Base-by-base conservation (phyloP, 331 rosid genomes). In the Acacia concinna region DNA sequence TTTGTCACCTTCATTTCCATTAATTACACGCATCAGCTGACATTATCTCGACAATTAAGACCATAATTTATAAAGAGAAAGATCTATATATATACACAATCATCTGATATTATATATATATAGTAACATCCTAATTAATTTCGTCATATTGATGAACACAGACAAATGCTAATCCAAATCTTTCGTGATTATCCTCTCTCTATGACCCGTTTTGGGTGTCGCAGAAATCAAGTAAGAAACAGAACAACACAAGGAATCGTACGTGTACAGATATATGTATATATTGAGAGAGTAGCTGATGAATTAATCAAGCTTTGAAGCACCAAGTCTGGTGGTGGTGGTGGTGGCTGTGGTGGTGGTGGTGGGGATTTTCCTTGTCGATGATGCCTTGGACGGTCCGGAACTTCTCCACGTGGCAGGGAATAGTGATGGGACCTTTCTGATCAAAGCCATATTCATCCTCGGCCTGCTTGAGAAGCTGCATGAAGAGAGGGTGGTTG, bases 371-470 rank as follows among this genome's bases (percentile, higher is more conserved):
- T 13, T 91, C 98, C 76, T 81, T 71, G 17, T 87, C 89, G 73
- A 96, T 93, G 62, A 84, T 52, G 49, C 81, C 90, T 74, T 96
- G 97, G 8, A 96, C 92, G 35, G 91, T 77, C 25, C 91, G 92
- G 1, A 96, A 96, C 54, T 91, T 76, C 54, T 93, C 90, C 18
- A 91, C 91, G 8, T 87, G 97, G 88, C 99, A 96, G 1, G 98
- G 99, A 6, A 96, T 93, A 40, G 88, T 83, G 69, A 96, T 96
- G 5, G 98, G 98, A 0, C 99, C 99, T 30, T 90, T 86, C 59
- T 91, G 99, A 56, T 90, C 85, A 8, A 96, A 96, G 0, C 99
- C 99, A 32, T 76, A 91, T 76, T 96, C 99, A 4, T 93, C 91
- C 79, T 96, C 99, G 14, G 98, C 97, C 38, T 88, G 92, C 82